Evolutionary conservation across 192 early-diverging fungal species (phyloP).

Genomic region (Coemansia aciculifera): DNA sequence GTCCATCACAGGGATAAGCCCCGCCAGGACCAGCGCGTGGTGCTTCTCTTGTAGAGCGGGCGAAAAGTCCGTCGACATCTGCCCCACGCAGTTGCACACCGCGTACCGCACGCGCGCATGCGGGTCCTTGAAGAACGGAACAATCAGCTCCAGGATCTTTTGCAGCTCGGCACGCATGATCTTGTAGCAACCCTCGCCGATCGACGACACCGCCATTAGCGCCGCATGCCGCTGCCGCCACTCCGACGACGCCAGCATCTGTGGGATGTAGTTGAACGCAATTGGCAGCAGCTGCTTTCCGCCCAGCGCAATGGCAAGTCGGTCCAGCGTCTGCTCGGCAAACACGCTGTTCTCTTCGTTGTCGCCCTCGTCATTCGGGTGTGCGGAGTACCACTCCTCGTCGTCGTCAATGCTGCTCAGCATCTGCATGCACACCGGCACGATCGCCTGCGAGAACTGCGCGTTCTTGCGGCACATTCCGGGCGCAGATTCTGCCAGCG

Average conservation of each 20-base stretch:
- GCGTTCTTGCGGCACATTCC: constrained; percentile 89
- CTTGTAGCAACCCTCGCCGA: constrained; percentile 95
- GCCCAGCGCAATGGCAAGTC: constrained; percentile 79
- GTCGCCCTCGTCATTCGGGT: constrained; percentile 88
- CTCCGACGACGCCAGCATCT: constrained; percentile 77
- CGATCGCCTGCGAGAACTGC: constrained; percentile 72
- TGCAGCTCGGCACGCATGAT: constrained; percentile 89
- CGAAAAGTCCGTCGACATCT: constrained; percentile 97
- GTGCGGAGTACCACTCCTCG: constrained; percentile 85
- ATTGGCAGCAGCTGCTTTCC: constrained; percentile 88
- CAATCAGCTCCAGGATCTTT: constrained; percentile 80
- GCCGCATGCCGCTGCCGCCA: constrained; percentile 94
- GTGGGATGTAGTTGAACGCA: constrained; percentile 85
- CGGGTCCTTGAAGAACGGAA: constrained; percentile 80
- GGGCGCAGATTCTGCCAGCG: constrained; percentile 84
- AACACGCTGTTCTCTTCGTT: constrained; percentile 85
- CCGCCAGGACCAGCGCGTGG: constrained; percentile 68
- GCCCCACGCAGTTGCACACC: constrained; percentile 93
- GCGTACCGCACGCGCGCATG: constrained; percentile 96
- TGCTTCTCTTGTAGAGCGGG: constrained; percentile 71
- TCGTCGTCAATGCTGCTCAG: constrained; percentile 90
- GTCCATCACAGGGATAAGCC: constrained; percentile 87
- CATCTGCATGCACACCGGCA: constrained; percentile 93
- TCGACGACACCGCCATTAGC: constrained; percentile 91
- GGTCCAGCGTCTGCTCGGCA: constrained; percentile 96